Conservation (phyloP, 2,329 filamentous ascomycete genomes). For the Geosmithia putterillii region DNA sequence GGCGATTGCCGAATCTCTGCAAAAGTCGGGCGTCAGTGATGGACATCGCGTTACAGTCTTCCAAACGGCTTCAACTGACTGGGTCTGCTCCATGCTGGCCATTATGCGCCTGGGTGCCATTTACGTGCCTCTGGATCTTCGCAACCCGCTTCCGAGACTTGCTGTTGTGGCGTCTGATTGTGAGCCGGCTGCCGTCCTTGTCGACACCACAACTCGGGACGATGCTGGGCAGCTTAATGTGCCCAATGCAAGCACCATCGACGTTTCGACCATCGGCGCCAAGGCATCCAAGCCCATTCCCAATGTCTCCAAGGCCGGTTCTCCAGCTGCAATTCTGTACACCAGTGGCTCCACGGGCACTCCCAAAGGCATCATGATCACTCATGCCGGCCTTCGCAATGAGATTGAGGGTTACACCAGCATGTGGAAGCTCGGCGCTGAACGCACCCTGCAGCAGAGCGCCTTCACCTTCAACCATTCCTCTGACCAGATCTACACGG, state of each 20-base stretch:
- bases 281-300: not conserved
- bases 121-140: constrained; percentile 26
- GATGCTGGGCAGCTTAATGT: constrained; percentile 1
- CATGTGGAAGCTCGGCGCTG: constrained; percentile 8
- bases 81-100: constrained; percentile 24
- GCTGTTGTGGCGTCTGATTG: constrained; percentile 14
- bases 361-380: constrained; percentile 26
- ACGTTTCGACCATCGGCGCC: constrained; percentile 2
- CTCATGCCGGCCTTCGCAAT: constrained; percentile 13
- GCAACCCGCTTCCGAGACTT: constrained; percentile 15
- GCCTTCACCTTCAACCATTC: constrained; percentile 25
- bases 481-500: constrained; percentile 17
- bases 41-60: constrained; percentile 23
- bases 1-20: constrained; percentile 14
- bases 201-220: constrained; percentile 4
- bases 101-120: constrained; percentile 22
- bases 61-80: constrained; percentile 20
- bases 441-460: constrained; percentile 20
- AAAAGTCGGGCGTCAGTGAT: not conserved
- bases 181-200: constrained; percentile 7
- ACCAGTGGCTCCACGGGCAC: constrained; percentile 14
- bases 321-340: constrained; percentile 14
- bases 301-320: not conserved
- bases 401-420: constrained; percentile 9
- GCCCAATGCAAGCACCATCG: constrained; percentile 2